These are phyloP conservation scores for Talaromyces amestolkiae DNA, from an alignment of 2,329 filamentous ascomycete genomes.

Conservation along the genomic window DNA sequence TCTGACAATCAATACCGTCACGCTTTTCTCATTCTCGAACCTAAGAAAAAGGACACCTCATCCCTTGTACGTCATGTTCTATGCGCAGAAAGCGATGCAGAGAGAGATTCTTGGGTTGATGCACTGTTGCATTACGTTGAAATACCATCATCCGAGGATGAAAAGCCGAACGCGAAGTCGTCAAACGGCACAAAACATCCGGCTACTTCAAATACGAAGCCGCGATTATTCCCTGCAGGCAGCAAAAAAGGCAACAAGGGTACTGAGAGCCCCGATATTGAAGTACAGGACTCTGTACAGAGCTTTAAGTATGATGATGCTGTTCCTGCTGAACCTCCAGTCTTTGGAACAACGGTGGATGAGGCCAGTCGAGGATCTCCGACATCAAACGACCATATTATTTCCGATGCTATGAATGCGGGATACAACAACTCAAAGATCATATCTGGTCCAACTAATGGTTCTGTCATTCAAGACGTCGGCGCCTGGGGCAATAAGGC, in stretches of 20 bases:
- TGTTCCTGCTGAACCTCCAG: conserved; percentile 56
- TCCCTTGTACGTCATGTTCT: conserved; percentile 89
- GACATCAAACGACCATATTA: conserved; percentile 30
- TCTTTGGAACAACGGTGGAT: conserved; percentile 46
- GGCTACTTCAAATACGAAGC: conserved; percentile 24
- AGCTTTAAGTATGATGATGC: conserved; percentile 58
- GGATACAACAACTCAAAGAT: conserved; percentile 43
- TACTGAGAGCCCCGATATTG: conserved; percentile 40
- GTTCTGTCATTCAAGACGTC: conserved; percentile 76
- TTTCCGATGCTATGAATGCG: conserved; percentile 20
- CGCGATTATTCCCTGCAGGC: conserved; percentile 27
- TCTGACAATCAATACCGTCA: conserved; percentile 92
- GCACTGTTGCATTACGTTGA: conserved; percentile 87
- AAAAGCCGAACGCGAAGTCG: conserved; percentile 23
- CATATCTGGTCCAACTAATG: conserved; percentile 87
- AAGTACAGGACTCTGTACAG: conserved; percentile 40
- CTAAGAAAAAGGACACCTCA: conserved; percentile 90
- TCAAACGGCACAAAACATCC: conserved; percentile 21
- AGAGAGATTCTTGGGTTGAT: conserved; percentile 92
- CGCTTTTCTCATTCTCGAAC: conserved; percentile 90
- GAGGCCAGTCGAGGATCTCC: conserved; percentile 35
- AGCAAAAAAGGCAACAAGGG: conserved; percentile 33
- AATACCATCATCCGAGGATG: conserved; percentile 32
- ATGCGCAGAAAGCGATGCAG: conserved; percentile 89
- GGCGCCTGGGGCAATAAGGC: conserved; percentile 82